Evolutionary conservation across 495 filamentous ascomycete genomes (phyloP), one percentile per base, ranked within the genome.

Genomic region (Hypoxylon fuscum): DNA sequence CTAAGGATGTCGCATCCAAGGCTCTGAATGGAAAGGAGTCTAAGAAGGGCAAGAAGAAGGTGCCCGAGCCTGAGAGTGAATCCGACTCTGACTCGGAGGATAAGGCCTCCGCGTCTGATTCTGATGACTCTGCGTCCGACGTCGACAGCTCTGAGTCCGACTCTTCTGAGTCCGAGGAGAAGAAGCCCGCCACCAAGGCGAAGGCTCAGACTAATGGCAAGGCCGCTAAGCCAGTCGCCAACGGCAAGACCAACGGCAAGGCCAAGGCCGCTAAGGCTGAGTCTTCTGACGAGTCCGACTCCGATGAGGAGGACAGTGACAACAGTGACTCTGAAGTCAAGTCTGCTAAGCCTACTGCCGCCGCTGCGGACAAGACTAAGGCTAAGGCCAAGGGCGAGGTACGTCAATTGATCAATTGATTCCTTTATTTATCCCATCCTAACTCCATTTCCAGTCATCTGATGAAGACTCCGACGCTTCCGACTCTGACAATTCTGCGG

Each of bases 41-140:
- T 68, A 83, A 83, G 72, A 81, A 79, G 69, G 67, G 72, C 48
- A 85, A 83, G 78, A 82, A 83, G 76, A 74, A 67, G 61, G 73
- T 81, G 40, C 48, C 76, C 62, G 70, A 81, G 55, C 73, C 73
- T 17, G 71, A 74, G 37, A 67, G 68, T 40, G 74, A 77, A 23
- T 71, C 71, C 40, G 68, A 59, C 42, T 64, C 62, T 48, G 50
- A n/a, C n/a, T n/a, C n/a, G n/a, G n/a, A n/a, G n/a, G n/a, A n/a
- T n/a, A n/a, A 57, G 18, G 75, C 71, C 52, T 74, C 72, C 51
- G 72, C 72, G 23, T 68, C 69, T 14, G 75, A 76, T 32, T 79
- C 75, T 47, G 79, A 82, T 20, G 81, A 58, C 5, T 65, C 58
- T 15, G 49, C 66, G 12, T 58, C 43, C 14, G 69, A 68, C 47